Evolutionary conservation across 2,329 filamentous ascomycete species (phyloP).

Genomic region (Albophoma yamanashiensis): DNA sequence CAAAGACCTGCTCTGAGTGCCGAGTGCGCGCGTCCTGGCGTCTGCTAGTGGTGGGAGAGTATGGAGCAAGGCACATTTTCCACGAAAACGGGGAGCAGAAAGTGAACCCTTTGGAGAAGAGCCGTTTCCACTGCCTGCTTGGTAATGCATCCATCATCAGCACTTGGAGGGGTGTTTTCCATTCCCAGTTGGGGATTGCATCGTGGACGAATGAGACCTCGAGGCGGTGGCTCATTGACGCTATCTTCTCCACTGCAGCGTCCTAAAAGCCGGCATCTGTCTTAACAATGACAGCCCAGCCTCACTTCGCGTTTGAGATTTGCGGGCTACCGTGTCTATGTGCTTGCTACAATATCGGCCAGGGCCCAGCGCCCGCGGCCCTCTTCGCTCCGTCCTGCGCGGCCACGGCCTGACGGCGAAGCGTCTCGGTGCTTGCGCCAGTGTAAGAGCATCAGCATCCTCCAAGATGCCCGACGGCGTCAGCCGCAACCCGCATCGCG

Average conservation of each 20-base stretch:
- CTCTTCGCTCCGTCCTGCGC: background rate
- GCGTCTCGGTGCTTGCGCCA: background rate
- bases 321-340: background rate
- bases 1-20: too few relatives aligned
- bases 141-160: background rate
- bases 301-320: background rate
- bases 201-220: background rate
- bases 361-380: background rate
- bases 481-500: slow-evolving; percentile 57
- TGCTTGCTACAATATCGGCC: background rate
- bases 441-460: background rate
- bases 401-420: background rate
- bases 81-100: background rate
- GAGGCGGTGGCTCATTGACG: background rate
- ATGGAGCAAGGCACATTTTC: background rate
- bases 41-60: background rate
- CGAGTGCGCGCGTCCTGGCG: too few relatives aligned
- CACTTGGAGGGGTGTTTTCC: background rate
- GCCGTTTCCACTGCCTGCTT: background rate
- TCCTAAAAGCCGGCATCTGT: background rate
- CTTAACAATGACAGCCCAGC: background rate
- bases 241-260: background rate
- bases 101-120: background rate
- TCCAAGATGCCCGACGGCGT: slow-evolving; percentile 10
- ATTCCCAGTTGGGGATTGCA: background rate